These are phyloP conservation scores for Penicillium sclerotigenum DNA, from an alignment of 2,329 filamentous ascomycete species.

Conservation along the genomic window DNA sequence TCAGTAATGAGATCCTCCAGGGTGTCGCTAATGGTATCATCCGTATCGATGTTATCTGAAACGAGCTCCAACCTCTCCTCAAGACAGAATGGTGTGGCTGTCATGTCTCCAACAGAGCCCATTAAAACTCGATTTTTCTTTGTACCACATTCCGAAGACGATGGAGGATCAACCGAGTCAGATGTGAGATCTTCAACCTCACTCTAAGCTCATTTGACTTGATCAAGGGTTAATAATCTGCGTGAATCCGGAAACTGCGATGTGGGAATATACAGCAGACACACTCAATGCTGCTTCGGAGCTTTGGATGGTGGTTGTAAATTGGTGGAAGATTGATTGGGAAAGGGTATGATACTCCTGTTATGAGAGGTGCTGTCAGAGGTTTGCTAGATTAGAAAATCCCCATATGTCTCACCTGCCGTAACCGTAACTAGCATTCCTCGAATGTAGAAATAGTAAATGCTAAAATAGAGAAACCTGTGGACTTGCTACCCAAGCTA, in stretches of 20 bases:
- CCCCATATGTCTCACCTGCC: neutral
- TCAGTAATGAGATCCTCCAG: neutral
- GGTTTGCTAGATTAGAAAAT: neutral
- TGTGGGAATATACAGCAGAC: neutral
- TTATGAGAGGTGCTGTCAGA: neutral
- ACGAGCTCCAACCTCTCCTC: neutral
- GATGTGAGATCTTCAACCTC: neutral
- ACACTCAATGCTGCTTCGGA: neutral
- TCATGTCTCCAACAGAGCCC: neutral
- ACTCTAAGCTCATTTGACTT: neutral
- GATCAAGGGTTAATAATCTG: neutral
- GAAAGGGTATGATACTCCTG: neutral
- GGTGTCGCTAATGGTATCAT: neutral
- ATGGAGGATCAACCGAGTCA: neutral
- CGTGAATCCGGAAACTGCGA: neutral
- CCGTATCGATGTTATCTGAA: neutral
- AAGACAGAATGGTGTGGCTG: neutral
- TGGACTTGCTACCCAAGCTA: neutral
- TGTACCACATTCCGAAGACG: neutral
- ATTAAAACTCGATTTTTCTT: neutral
- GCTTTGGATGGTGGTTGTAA: neutral
- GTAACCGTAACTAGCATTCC: neutral
- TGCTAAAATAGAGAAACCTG: neutral
- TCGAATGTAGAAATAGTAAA: neutral
- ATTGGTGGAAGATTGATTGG: neutral